phyloP scores from a whole-genome alignment of 176 grass and related monocot species.

The Aegilops umbellulata region DNA sequence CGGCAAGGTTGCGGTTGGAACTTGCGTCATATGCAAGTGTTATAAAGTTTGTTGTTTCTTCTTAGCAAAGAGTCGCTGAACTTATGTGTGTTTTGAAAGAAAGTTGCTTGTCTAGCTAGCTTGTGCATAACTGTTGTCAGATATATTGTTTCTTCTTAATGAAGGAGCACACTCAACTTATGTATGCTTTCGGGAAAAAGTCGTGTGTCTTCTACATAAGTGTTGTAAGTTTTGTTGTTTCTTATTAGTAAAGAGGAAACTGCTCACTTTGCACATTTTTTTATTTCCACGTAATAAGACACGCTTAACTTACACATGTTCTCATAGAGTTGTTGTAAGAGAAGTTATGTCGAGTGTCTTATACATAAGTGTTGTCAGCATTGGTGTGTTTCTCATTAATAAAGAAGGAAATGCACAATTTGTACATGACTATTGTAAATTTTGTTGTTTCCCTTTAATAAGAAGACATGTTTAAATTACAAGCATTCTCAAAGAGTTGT shows the following conservation, averaged over 20 bases:
- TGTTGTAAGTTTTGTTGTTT: no score
- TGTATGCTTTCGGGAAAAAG: background rate
- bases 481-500: no score
- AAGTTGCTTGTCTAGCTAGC: no score
- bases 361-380: background rate
- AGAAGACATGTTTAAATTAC: background rate
- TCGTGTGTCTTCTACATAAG: background rate
- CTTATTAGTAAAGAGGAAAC: background rate
- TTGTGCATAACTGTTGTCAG: background rate
- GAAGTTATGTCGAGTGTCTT: background rate
- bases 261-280: background rate
- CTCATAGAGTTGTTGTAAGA: background rate
- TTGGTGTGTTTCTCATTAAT: background rate
- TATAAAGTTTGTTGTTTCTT: background rate
- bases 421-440: background rate
- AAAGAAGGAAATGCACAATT: background rate
- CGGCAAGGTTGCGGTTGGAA: background rate
- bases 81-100: no score
- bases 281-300: background rate
- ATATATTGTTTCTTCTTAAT: background rate
- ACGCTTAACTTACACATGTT: background rate
- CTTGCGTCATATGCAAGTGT: background rate
- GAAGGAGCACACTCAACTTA: background rate
- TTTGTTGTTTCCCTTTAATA: background rate
- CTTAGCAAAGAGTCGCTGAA: background rate